A percentile compares a stretch with the other conserved stretches of the same genome.
Conservation (phyloP, 1,284 basidiomycete genomes). For the Baeospora myosura region DNA sequence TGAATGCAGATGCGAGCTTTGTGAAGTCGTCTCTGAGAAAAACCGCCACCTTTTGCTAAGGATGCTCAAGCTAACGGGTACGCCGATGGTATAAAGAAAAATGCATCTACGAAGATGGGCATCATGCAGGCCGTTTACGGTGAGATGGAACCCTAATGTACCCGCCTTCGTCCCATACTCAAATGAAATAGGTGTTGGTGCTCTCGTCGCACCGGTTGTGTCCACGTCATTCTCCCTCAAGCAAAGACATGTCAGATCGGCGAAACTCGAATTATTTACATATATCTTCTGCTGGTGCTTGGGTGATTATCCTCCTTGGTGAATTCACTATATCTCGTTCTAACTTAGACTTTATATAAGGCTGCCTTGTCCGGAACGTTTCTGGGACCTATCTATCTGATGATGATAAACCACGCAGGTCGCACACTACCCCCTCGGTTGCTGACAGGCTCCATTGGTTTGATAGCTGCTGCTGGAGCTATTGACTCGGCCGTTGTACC, state of each 20-base stretch:
- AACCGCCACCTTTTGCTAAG: slow-evolving; percentile 11
- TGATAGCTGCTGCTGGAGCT: slow-evolving; percentile 45
- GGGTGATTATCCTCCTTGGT: slow-evolving; percentile 38
- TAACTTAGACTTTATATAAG: no score
- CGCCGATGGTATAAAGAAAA: slow-evolving; percentile 25
- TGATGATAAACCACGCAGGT: slow-evolving; percentile 42
- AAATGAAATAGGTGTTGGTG: slow-evolving; percentile 30
- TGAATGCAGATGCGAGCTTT: neutral
- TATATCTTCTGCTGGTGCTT: slow-evolving; percentile 31
- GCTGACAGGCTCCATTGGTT: slow-evolving; percentile 47
- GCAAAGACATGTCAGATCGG: no score
- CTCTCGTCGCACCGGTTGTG: slow-evolving; percentile 34
- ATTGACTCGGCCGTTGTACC: slow-evolving; percentile 37
- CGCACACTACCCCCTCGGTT: slow-evolving; percentile 43
- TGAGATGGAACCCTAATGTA: slow-evolving; percentile 2
- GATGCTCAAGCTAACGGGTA: slow-evolving; percentile 36
- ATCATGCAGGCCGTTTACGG: slow-evolving; percentile 30
- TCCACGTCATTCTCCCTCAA: slow-evolving; percentile 40
- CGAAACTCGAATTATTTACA: slow-evolving; percentile 31
- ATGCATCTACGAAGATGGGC: slow-evolving; percentile 27
- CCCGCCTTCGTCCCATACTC: neutral
- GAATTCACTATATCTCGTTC: slow-evolving; percentile 28
- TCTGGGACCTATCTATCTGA: slow-evolving; percentile 30
- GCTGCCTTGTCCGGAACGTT: neutral
- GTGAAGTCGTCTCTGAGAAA: neutral